A percentile compares a stretch with the other conserved stretches of the same genome.
Evolutionary conservation across 2,329 filamentous ascomycete genomes (phyloP).

Genomic region (Aspergillus oerlinghausenensis): DNA sequence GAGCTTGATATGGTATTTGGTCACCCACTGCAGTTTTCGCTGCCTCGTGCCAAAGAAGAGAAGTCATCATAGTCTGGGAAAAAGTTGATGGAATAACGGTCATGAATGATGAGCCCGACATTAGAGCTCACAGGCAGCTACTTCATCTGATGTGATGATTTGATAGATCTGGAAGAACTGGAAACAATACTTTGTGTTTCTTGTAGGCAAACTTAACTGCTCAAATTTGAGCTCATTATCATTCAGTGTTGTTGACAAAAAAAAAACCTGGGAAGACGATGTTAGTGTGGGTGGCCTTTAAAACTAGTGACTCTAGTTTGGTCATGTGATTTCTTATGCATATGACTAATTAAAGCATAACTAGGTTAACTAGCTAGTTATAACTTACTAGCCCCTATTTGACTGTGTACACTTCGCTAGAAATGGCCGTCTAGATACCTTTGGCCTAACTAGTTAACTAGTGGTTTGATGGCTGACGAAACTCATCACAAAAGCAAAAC

Average conservation of each 20-base stretch:
- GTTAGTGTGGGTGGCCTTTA: not conserved
- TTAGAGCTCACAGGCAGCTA: not conserved
- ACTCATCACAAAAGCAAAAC: too few relatives aligned
- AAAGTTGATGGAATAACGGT: not conserved
- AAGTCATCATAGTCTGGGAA: constrained; percentile 24
- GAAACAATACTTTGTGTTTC: not conserved
- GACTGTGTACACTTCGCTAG: too few relatives aligned
- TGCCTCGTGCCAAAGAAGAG: constrained; percentile 23
- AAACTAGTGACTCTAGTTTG: not conserved
- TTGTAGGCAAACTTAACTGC: not conserved
- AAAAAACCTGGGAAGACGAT: not conserved
- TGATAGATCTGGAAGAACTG: not conserved
- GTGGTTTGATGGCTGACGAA: too few relatives aligned
- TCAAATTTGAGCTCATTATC: too few relatives aligned
- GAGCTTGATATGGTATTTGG: constrained; percentile 25
- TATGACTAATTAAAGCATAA: not conserved
- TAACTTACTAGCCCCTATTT: not conserved
- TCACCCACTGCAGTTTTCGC: constrained; percentile 18
- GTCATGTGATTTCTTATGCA: not conserved
- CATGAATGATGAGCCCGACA: not conserved
- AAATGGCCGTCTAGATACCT: too few relatives aligned
- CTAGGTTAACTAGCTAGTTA: too few relatives aligned
- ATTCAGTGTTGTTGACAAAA: not conserved
- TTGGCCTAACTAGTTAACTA: too few relatives aligned
- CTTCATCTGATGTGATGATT: not conserved